Evolutionary conservation across 1,284 basidiomycete genomes (phyloP), one percentile per base, ranked within the genome.

Genomic region (Cryptococcus sp.): DNA sequence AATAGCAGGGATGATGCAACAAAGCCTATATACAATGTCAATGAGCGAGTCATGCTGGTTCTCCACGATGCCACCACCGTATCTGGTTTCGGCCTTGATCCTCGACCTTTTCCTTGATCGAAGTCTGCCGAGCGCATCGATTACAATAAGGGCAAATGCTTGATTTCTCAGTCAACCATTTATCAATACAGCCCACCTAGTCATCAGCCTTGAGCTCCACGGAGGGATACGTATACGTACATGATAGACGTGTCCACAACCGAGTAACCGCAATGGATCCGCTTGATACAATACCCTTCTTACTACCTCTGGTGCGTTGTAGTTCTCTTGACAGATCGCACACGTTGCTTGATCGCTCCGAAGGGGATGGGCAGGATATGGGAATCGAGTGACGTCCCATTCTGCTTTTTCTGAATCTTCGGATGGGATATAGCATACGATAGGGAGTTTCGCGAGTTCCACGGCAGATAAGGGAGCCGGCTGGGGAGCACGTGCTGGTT

Each of bases 201-300:
- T 19, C 11, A 19, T n/a, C 37, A 24, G 21, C 19, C 13, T 44
- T 16, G 13, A 23, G 28, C 39, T 10, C 10, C n/a, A 16, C 31
- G 19, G 36, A 40, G n/a, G 31, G 16, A 13, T 19, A 18, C 44
- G n/a, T 3, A 4, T 21, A 57, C 62, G 48, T 47, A 62, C 59
- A 53, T 72, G 70, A 50, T 62, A 72, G 24, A 66, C 55, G 49
- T 72, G 70, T 23, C 53, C 56, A 46, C 70, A 72, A 2, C 59
- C 55, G 40, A 72, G 47, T 36, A 55, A 51, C 25, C 66, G 55
- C 45, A 72, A 53, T 18, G 50, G 47, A 21, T 60, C 55, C 16
- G 63, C 61, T 34, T 59, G 53, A 41, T 59, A 55, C 60, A 64
- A 49, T 24, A 63, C 53, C 18, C 57, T 57, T n/a, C 52, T 43